Conservation (phyloP, 176 grass and related monocot species). For the Phyllostachys edulis region DNA sequence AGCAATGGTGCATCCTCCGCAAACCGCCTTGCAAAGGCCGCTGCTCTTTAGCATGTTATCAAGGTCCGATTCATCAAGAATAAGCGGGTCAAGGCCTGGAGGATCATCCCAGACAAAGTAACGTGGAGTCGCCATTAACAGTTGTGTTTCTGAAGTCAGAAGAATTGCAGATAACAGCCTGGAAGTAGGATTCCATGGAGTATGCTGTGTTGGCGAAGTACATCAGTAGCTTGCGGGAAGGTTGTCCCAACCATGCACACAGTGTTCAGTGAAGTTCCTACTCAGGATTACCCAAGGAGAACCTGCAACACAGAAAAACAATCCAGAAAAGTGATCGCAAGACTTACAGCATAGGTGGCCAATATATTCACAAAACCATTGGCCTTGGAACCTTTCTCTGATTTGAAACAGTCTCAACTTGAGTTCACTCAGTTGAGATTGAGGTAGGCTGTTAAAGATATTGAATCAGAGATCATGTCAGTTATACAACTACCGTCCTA, state of each 20-base stretch:
- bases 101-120: constrained; percentile 74
- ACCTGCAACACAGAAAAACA: constrained; percentile 37
- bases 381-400: no score
- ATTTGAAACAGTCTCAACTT: no score
- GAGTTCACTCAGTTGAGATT: no score
- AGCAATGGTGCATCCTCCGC: constrained; percentile 46
- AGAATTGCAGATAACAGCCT: constrained; percentile 76
- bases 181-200: constrained; percentile 81
- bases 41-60: constrained; percentile 50
- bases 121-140: constrained; percentile 47
- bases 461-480: no score
- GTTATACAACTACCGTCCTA: no score
- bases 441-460: no score
- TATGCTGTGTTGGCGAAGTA: constrained; percentile 65
- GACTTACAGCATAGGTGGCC: no score
- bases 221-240: constrained; percentile 69
- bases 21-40: constrained; percentile 74
- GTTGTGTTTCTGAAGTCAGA: constrained; percentile 57
- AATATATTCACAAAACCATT: no score
- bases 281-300: constrained; percentile 88
- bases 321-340: neutral
- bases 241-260: constrained; percentile 63
- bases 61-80: constrained; percentile 52
- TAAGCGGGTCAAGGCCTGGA: constrained; percentile 57
- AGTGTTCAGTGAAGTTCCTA: constrained; percentile 63